Base-by-base conservation (phyloP, 768 basidiomycete genomes). In the Sporobolomyces pararoseus region DNA sequence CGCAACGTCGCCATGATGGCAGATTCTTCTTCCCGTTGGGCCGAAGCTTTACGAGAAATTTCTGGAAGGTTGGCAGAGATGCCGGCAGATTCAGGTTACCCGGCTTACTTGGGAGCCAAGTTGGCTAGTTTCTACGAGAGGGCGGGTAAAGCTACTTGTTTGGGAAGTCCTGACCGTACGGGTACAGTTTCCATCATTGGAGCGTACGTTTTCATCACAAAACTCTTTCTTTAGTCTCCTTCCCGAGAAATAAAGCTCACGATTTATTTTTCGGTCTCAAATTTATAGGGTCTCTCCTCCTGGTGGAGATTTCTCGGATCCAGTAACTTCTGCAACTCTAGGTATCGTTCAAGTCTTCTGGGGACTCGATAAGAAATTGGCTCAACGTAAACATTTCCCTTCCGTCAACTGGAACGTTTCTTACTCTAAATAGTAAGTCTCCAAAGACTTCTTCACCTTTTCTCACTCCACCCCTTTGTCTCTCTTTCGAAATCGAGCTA, bases 321-420 rank as follows among this genome's bases (percentile, higher is more conserved):
- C 96, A 42, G 96, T 99, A 68, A 98, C 95, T 12, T 88, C 93
- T 52, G 91, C 96, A 42, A 99, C 96, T 4, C 89, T 99, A 65
- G 87, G 93, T 83, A 99, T 99, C 78, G 96, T 99, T 14, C 96
- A 98, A 78, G 96, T 98, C 74, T 99, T 99, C 86, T 99, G 96
- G 96, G 96, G 96, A 80, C 86, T 99, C 32, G 96, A 98, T 82
- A 59, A 55, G 87, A 93, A 95, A 79, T 87, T 98, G 68, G 96
- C 96, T 4, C 96, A 98, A 79, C 86, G 95, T 72, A 98, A 99
- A 80, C 94, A 99, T 79, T 99, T 99, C 85, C 96, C 96, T 2
- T 96, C 94, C n/a, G 95, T 99, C 80, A 97, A 99, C 82, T 99
- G 96, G 96, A 96, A 88, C 74, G 82, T 96, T n/a, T 99, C 96